Evolutionary conservation across 176 grass and related monocot genomes (phyloP).

Genomic region (Luzula sylvatica): DNA sequence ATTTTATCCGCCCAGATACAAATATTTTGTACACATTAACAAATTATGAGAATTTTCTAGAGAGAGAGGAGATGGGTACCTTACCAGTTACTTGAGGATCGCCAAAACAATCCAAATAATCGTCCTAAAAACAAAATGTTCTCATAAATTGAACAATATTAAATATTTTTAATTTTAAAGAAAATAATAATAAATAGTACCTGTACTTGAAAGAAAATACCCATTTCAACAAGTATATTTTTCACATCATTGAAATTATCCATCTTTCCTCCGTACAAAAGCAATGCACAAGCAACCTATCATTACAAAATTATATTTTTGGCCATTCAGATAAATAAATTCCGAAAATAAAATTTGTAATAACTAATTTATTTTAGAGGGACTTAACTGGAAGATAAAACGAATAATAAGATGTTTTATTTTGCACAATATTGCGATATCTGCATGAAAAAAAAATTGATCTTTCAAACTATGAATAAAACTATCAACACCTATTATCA

Average conservation of each 20-base stretch:
- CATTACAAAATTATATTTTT: conserved; percentile 1
- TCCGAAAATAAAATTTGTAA: neutral
- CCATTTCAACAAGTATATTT: conserved; percentile 91
- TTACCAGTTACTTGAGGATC: conserved; percentile 71
- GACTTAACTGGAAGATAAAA: conserved; percentile 94
- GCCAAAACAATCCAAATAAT: conserved; percentile 67
- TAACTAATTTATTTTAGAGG: neutral
- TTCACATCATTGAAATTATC: conserved; percentile 62
- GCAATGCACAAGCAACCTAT: conserved; percentile 94
- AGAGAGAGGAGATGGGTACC: conserved; percentile 19
- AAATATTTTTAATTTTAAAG: neutral
- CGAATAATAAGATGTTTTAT: conserved; percentile 98
- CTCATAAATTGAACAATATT: conserved; percentile 15
- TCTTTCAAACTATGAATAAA: conserved; percentile 10
- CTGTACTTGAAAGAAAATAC: conserved; percentile 96
- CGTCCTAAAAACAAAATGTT: conserved; percentile 32
- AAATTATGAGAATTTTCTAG: neutral
- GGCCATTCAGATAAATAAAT: conserved; percentile 10
- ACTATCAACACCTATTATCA: neutral
- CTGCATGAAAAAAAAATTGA: conserved; percentile 29
- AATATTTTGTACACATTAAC: no score
- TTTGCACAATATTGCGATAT: conserved; percentile 78
- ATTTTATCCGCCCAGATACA: no score
- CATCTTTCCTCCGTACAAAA: conserved; percentile 75
- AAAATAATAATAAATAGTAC: conserved; percentile 25